phyloP scores from a whole-genome alignment of 371 early-diverging fungal species.

The Mycotypha africana region DNA sequence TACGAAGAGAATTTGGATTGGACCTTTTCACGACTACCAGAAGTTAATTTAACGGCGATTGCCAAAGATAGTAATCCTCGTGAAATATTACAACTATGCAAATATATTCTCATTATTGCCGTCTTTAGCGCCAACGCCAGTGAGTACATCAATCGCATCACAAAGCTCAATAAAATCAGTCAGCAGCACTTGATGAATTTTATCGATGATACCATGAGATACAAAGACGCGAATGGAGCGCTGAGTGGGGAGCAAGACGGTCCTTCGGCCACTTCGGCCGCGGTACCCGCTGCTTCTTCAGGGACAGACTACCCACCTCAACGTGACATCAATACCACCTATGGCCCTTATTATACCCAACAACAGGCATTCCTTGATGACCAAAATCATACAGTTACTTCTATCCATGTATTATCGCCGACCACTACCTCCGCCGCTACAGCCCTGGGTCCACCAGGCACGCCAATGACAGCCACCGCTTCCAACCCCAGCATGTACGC shows the following conservation, averaged over 20 bases:
- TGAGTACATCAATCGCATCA: conserved; percentile 77
- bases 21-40: conserved; percentile 38
- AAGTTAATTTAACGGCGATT: conserved; percentile 74
- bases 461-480: too few relatives aligned
- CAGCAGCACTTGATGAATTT: conserved; percentile 86
- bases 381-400: too few relatives aligned
- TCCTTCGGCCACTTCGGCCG: too few relatives aligned
- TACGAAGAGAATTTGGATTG: conserved; percentile 79
- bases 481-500: too few relatives aligned
- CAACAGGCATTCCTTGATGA: too few relatives aligned
- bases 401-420: too few relatives aligned
- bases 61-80: conserved; percentile 69
- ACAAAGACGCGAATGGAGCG: too few relatives aligned
- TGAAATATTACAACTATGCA: conserved; percentile 77
- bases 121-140: conserved; percentile 80
- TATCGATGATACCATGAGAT: conserved; percentile 55
- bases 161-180: conserved; percentile 54
- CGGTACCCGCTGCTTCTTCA: too few relatives aligned
- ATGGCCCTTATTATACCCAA: conserved; percentile 27
- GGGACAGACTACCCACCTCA: too few relatives aligned
- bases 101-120: conserved; percentile 75
- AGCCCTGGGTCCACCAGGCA: too few relatives aligned
- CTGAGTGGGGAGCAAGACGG: too few relatives aligned
- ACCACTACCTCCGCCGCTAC: too few relatives aligned
- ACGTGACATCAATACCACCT: conserved; percentile 13